These are phyloP conservation scores for Funneliformis caledonium DNA, from an alignment of 371 early-diverging fungal species.

Conservation along the genomic window DNA sequence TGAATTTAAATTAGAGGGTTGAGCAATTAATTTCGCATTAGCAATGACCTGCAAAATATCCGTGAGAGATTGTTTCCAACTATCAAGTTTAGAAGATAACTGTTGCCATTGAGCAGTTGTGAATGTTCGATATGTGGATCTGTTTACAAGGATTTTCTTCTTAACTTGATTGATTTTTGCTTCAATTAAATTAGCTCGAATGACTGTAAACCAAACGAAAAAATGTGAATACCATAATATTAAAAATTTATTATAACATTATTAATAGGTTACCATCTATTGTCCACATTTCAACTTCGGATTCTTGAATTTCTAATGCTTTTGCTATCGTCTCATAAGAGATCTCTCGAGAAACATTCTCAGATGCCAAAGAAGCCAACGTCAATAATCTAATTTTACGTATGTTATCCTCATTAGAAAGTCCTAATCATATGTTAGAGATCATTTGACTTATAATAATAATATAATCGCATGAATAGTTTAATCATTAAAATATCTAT, in stretches of 20 bases:
- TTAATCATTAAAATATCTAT: not conserved
- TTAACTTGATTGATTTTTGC: conserved; percentile 93
- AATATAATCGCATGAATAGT: not conserved
- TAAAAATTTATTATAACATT: not conserved
- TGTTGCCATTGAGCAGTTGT: conserved; percentile 81
- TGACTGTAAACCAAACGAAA: conserved; percentile 50
- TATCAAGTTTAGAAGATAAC: conserved; percentile 68
- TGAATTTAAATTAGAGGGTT: conserved; percentile 73
- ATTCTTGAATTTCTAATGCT: conserved; percentile 73
- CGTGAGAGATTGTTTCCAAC: conserved; percentile 81
- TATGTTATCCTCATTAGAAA: conserved; percentile 64
- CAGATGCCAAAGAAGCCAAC: conserved; percentile 80
- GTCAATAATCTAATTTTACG: conserved; percentile 88
- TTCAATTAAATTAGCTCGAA: conserved; percentile 91
- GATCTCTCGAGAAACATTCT: conserved; percentile 71
- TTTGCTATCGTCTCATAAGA: conserved; percentile 75
- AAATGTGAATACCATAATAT: not conserved
- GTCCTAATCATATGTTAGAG: conserved; percentile 36
- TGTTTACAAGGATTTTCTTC: conserved; percentile 71
- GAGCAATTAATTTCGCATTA: conserved; percentile 82
- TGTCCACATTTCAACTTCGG: conserved; percentile 92
- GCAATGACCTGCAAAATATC: conserved; percentile 81
- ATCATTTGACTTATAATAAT: too few species aligned
- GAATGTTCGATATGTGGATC: conserved; percentile 88
- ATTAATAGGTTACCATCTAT: conserved; percentile 70